phyloP scores from a whole-genome alignment of 2,329 filamentous ascomycete species.

The Trichoderma koningii region DNA sequence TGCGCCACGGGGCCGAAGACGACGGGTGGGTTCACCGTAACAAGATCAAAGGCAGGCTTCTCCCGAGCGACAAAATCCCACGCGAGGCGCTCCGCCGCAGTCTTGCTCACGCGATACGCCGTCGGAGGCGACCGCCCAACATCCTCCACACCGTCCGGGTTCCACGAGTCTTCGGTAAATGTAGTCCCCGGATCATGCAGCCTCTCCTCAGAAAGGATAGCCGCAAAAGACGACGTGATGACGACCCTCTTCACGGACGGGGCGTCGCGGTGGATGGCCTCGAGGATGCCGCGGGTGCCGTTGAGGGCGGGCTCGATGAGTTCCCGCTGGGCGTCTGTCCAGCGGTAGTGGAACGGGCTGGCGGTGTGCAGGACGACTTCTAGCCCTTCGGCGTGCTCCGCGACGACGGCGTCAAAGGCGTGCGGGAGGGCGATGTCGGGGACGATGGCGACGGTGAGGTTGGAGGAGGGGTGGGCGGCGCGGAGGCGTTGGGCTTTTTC shows the following conservation, averaged over 20 bases:
- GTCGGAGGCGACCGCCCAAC: slow-evolving; percentile 43
- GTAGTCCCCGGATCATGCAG: slow-evolving; percentile 43
- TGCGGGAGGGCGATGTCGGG: slow-evolving; percentile 72
- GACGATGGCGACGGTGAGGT: slow-evolving; percentile 62
- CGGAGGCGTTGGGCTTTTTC: slow-evolving; percentile 56
- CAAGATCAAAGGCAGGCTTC: slow-evolving; percentile 52
- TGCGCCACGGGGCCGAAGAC: slow-evolving; percentile 57
- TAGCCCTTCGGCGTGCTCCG: slow-evolving; percentile 41
- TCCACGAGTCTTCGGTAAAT: slow-evolving; percentile 56
- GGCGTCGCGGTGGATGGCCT: slow-evolving; percentile 63
- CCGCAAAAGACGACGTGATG: slow-evolving; percentile 59
- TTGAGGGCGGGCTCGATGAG: slow-evolving; percentile 60
- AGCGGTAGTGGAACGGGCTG: slow-evolving; percentile 60
- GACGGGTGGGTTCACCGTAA: slow-evolving; percentile 57
- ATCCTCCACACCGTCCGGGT: slow-evolving; percentile 53
- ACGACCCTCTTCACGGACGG: slow-evolving; percentile 70
- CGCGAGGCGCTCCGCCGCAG: slow-evolving; percentile 54
- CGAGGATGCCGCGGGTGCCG: slow-evolving; percentile 69
- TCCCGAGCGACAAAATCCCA: slow-evolving; percentile 54
- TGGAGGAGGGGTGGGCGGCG: slow-evolving; percentile 46
- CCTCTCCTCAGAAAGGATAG: slow-evolving; percentile 48
- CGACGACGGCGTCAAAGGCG: slow-evolving; percentile 69
- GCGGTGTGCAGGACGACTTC: slow-evolving; percentile 63
- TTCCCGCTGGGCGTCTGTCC: slow-evolving; percentile 53
- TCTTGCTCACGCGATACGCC: slow-evolving; percentile 59